Conservation (phyloP, 2,329 filamentous ascomycete genomes). For the Colletotrichum acutatum region DNA sequence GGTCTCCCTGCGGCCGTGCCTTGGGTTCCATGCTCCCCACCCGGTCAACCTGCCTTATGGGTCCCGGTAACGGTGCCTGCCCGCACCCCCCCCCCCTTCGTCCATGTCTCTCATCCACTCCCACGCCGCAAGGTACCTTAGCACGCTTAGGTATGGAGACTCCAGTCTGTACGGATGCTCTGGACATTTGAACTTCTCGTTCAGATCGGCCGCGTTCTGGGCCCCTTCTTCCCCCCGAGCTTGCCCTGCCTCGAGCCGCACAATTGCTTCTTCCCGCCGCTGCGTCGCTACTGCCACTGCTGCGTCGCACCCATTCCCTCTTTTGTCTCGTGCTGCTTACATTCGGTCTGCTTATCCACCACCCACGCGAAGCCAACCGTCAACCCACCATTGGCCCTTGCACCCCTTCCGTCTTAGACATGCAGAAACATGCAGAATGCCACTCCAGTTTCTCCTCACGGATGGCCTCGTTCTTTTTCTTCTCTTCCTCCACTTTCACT, state of each 20-base stretch:
- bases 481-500: background rate
- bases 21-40: background rate
- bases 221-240: background rate
- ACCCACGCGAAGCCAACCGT: background rate
- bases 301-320: slow-evolving; percentile 24
- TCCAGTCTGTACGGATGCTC: background rate
- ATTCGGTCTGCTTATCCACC: background rate
- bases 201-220: slow-evolving; percentile 26
- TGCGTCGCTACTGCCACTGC: no score
- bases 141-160: background rate
- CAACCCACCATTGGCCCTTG: slow-evolving; percentile 11
- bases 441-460: slow-evolving; percentile 17
- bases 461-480: background rate
- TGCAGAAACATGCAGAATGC: slow-evolving; percentile 27
- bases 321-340: slow-evolving; percentile 27
- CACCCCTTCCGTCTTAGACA: slow-evolving; percentile 11
- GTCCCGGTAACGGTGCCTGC: slow-evolving; percentile 9
- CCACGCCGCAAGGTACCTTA: background rate
- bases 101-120: background rate
- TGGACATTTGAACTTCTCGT: background rate
- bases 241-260: slow-evolving; percentile 28
- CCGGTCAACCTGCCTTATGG: slow-evolving; percentile 5
- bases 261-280: slow-evolving; percentile 25
- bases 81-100: background rate
- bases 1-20: background rate